Percentiles rank a stretch among this genome's conserved stretches.
Conservation (phyloP, 257 asterid genomes). For the Coffea canephora region DNA sequence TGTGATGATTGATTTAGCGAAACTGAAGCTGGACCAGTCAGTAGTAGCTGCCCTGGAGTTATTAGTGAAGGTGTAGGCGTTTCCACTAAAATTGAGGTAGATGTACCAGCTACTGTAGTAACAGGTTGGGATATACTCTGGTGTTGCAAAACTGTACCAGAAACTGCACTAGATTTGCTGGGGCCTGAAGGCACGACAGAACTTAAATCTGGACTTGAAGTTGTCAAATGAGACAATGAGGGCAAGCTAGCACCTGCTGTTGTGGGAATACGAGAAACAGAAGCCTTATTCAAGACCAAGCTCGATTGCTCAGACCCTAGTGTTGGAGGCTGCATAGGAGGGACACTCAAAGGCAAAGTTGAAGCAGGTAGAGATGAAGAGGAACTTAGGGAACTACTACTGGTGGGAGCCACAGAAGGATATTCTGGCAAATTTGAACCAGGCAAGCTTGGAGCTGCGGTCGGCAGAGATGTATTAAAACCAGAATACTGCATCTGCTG, state of each 20-base stretch:
- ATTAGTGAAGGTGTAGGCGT: slow-evolving; percentile 55
- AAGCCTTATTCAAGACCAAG: slow-evolving; percentile 47
- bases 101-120: slow-evolving; percentile 39
- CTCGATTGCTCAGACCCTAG: slow-evolving; percentile 45
- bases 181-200: slow-evolving; percentile 36
- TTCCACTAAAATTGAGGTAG: slow-evolving; percentile 47
- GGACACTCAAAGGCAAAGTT: slow-evolving; percentile 45
- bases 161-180: slow-evolving; percentile 39
- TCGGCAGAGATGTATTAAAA: slow-evolving; percentile 58
- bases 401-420: slow-evolving; percentile 44
- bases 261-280: slow-evolving; percentile 38
- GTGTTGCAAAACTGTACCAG: slow-evolving; percentile 40
- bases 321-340: slow-evolving; percentile 49
- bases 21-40: slow-evolving; percentile 51
- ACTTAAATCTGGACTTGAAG: slow-evolving; percentile 40
- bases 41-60: slow-evolving; percentile 89
- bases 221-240: slow-evolving; percentile 38
- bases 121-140: slow-evolving; percentile 42
- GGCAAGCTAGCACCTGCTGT: slow-evolving; percentile 43
- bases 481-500: slow-evolving; percentile 76
- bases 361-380: slow-evolving; percentile 53
- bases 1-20: slow-evolving; percentile 47
- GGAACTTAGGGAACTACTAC: slow-evolving; percentile 37
- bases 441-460: slow-evolving; percentile 43
- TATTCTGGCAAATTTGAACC: slow-evolving; percentile 54